phyloP scores from a whole-genome alignment of 2,329 filamentous ascomycete species.

The Alternaria novae-zelandiae region DNA sequence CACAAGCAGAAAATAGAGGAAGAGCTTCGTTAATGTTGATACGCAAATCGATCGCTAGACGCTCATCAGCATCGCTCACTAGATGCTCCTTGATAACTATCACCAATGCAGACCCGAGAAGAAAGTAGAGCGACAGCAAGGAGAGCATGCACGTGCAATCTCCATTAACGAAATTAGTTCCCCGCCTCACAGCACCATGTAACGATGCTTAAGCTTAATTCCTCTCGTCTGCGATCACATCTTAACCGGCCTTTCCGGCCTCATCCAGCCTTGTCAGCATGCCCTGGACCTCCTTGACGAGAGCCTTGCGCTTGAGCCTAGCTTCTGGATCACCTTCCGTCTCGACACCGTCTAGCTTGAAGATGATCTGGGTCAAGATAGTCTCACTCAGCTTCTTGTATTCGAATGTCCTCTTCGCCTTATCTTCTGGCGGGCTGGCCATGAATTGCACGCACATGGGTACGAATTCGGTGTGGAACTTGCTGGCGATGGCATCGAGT shows the following conservation, averaged over 20 bases:
- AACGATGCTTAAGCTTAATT: not conserved
- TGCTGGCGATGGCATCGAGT: conserved; percentile 68
- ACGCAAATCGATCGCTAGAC: not conserved
- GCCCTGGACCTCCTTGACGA: conserved; percentile 74
- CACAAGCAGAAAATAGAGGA: not conserved
- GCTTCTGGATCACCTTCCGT: conserved; percentile 72
- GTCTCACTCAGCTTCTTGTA: conserved; percentile 78
- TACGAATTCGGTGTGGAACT: conserved; percentile 69
- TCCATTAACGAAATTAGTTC: not conserved
- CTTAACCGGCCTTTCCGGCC: conserved; percentile 23
- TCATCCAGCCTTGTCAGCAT: conserved; percentile 71
- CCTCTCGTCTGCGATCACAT: not conserved
- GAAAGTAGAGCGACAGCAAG: not conserved
- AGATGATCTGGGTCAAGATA: conserved; percentile 74
- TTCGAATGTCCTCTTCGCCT: conserved; percentile 73
- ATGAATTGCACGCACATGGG: conserved; percentile 70
- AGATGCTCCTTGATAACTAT: not conserved
- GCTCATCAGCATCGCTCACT: not conserved
- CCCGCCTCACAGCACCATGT: not conserved
- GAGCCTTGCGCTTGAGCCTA: conserved; percentile 69
- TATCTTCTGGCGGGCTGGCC: conserved; percentile 62
- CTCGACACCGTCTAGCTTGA: conserved; percentile 80
- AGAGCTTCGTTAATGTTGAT: not conserved
- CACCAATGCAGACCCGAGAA: not conserved
- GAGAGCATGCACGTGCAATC: not conserved